Conservation (phyloP, 106 monocot genomes). For the Dendrobium catenatum region DNA sequence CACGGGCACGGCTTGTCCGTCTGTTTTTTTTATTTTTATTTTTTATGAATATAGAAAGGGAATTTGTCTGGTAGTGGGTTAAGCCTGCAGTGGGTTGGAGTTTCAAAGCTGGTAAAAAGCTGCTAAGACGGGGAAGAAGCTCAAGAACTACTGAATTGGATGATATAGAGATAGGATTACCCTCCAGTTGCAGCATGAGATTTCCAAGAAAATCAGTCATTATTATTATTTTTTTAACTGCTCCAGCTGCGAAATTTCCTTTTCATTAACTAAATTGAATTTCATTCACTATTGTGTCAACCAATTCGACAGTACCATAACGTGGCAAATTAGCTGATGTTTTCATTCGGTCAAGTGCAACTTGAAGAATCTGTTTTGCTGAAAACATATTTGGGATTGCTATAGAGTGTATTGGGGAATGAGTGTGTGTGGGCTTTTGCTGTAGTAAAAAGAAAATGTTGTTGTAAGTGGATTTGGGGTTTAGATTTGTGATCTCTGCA, state of each 20-base stretch:
- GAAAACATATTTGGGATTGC: background rate
- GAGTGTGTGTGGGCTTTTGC: no score
- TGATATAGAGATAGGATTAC: constrained; percentile 38
- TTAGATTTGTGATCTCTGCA: no score
- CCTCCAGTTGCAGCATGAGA: constrained; percentile 49
- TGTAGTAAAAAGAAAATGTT: no score
- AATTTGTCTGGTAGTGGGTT: no score
- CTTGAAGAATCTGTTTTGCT: constrained; percentile 41
- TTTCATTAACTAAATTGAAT: constrained; percentile 34
- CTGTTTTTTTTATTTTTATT: no score
- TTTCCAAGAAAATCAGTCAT: constrained; percentile 48
- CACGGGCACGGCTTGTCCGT: no score
- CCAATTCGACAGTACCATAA: constrained; percentile 51
- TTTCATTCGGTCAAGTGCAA: constrained; percentile 47
- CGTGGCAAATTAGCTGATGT: constrained; percentile 46
- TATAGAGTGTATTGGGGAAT: no score
- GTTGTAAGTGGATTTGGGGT: no score
- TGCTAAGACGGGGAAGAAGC: constrained; percentile 7
- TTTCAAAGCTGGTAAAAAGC: no score
- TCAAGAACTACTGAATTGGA: constrained; percentile 69
- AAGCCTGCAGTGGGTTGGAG: no score
- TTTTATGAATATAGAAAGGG: no score
- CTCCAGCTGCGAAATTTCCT: constrained; percentile 16
- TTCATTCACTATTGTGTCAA: constrained; percentile 51
- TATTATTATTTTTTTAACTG: constrained; percentile 41